Conservation (phyloP, 441 rosid genomes). For the Gossypium lobatum region DNA sequence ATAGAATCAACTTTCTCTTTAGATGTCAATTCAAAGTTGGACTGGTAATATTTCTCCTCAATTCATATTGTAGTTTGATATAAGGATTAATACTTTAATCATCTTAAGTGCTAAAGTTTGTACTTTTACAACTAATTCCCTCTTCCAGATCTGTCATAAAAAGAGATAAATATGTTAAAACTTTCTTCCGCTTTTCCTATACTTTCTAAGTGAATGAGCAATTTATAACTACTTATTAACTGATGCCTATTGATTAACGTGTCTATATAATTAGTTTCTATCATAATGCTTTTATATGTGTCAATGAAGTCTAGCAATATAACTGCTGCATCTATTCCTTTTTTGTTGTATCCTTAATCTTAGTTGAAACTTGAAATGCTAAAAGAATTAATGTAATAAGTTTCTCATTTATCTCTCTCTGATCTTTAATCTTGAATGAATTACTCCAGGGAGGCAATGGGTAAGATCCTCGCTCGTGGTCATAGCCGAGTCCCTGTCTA, state of each 20-base stretch:
- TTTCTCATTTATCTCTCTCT: not conserved
- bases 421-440: slow-evolving; percentile 15
- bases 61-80: not conserved
- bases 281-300: not conserved
- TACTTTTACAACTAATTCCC: not conserved
- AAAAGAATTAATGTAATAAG: not conserved
- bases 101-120: not conserved
- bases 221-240: not conserved
- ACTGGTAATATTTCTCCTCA: slow-evolving; percentile 49
- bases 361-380: not conserved
- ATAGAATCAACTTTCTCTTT: slow-evolving; percentile 90
- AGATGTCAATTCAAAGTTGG: slow-evolving; percentile 90
- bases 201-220: not conserved
- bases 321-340: not conserved
- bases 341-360: not conserved
- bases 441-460: slow-evolving; percentile 91
- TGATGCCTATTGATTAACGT: not conserved
- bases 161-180: not conserved
- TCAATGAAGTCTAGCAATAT: not conserved
- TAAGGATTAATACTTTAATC: not conserved
- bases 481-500: slow-evolving; percentile 96
- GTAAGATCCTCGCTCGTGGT: slow-evolving; percentile 86
- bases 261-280: not conserved
- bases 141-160: not conserved
- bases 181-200: not conserved